phyloP scores from a whole-genome alignment of 2,329 filamentous ascomycete species.

The Pseudopyrenochaeta lycopersici region DNA sequence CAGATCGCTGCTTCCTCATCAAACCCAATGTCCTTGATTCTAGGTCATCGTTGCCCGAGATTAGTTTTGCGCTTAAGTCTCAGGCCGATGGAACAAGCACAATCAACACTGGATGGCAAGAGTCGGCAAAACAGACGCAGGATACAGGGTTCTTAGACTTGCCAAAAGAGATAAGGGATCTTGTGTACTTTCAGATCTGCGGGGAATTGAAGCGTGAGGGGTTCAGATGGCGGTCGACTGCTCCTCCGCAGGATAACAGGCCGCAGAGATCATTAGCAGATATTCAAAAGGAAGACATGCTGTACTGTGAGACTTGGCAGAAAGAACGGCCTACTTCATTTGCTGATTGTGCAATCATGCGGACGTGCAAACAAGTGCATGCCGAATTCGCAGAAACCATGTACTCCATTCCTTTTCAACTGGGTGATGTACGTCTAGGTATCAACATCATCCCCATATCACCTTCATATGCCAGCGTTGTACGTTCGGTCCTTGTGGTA shows the following conservation, averaged over 20 bases:
- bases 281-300: background rate
- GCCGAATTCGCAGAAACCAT: constrained; percentile 4
- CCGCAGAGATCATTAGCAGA: background rate
- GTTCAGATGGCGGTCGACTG: background rate
- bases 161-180: constrained; percentile 7
- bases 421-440: background rate
- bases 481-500: background rate
- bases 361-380: constrained; percentile 6
- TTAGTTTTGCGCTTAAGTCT: background rate
- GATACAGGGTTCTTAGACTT: constrained; percentile 5
- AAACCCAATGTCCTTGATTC: background rate
- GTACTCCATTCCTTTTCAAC: constrained; percentile 3
- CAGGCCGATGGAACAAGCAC: background rate
- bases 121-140: background rate
- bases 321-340: background rate
- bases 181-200: constrained; percentile 4
- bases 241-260: background rate
- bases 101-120: background rate
- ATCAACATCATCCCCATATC: background rate
- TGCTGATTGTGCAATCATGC: constrained; percentile 1
- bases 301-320: background rate
- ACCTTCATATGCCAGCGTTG: background rate
- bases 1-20: background rate
- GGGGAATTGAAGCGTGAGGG: background rate
- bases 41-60: background rate